Percentiles rank a stretch among this genome's conserved stretches.
Conservation (phyloP, 1,284 basidiomycete species). For the Phaffia rhodozyma region DNA sequence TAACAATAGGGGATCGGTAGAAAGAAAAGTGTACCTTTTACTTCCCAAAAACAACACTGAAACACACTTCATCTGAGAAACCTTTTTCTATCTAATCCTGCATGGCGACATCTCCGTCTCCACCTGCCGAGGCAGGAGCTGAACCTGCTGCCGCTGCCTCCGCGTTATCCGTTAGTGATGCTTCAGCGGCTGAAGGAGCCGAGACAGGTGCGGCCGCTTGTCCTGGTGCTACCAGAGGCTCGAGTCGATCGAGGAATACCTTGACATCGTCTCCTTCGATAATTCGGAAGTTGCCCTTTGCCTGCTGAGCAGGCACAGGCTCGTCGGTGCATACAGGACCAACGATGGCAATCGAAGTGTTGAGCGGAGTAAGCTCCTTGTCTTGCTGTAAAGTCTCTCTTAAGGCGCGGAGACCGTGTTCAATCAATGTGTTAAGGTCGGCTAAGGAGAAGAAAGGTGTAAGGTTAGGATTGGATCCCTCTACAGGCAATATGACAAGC, state of each 20-base stretch:
- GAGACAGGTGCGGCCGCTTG: neutral
- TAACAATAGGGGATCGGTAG: neutral
- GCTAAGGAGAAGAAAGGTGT: conserved; percentile 38
- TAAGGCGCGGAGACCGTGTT: conserved; percentile 81
- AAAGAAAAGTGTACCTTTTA: neutral
- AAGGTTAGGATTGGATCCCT: neutral
- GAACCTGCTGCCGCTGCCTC: neutral
- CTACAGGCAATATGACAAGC: neutral
- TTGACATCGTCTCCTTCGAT: conserved; percentile 48
- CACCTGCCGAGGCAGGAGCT: neutral
- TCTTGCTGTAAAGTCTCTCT: conserved; percentile 94
- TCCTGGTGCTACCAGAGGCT: neutral
- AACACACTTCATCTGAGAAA: neutral
- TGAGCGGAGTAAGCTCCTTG: conserved; percentile 79
- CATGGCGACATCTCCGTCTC: conserved; percentile 17
- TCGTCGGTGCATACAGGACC: conserved; percentile 55
- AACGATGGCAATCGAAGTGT: conserved; percentile 86
- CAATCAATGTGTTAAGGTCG: conserved; percentile 69
- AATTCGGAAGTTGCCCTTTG: conserved; percentile 55
- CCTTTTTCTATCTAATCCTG: conserved; percentile 12
- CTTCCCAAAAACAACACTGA: neutral
- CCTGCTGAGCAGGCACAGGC: conserved; percentile 29
- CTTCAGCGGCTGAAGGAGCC: neutral
- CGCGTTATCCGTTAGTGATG: neutral
- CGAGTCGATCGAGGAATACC: conserved; percentile 23